These are phyloP conservation scores for Sungouiozyma intestinalis DNA, from an alignment of 805 yeast genomes.

Conservation along the genomic window DNA sequence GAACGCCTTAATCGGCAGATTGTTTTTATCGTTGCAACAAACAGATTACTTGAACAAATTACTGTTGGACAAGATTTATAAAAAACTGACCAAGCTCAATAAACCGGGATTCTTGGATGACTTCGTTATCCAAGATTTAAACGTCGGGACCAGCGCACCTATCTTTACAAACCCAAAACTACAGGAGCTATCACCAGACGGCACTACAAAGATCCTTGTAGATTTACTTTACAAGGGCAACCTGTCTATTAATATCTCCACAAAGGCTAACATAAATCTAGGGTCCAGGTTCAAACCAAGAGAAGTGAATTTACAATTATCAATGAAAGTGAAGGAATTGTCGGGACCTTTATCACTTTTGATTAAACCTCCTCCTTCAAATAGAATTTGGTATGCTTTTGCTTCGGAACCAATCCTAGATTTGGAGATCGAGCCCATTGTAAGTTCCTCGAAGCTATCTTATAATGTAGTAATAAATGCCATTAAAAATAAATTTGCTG, in stretches of 20 bases:
- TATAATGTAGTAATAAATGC: slow-evolving; percentile 71
- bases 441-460: slow-evolving; percentile 71
- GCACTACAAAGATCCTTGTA: slow-evolving; percentile 51
- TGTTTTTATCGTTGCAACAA: slow-evolving; percentile 65
- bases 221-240: slow-evolving; percentile 65
- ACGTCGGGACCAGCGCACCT: slow-evolving; percentile 77
- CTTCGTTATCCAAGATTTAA: slow-evolving; percentile 58
- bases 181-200: slow-evolving; percentile 66
- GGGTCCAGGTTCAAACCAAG: slow-evolving; percentile 67
- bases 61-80: slow-evolving; percentile 49
- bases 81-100: slow-evolving; percentile 68
- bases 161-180: slow-evolving; percentile 63
- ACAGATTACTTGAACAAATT: slow-evolving; percentile 55
- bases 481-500: slow-evolving; percentile 68
- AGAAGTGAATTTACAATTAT: slow-evolving; percentile 65
- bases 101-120: slow-evolving; percentile 84
- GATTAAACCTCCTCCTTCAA: slow-evolving; percentile 84
- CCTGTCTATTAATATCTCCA: slow-evolving; percentile 65
- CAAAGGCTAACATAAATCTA: slow-evolving; percentile 65
- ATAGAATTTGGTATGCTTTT: slow-evolving; percentile 85
- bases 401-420: slow-evolving; percentile 67
- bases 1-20: slow-evolving; percentile 75
- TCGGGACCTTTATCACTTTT: slow-evolving; percentile 64
- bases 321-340: slow-evolving; percentile 54
- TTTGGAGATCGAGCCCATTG: slow-evolving; percentile 78